These are phyloP conservation scores for Trichoderma reesei DNA, from an alignment of 495 filamentous ascomycete species.

Conservation along the genomic window DNA sequence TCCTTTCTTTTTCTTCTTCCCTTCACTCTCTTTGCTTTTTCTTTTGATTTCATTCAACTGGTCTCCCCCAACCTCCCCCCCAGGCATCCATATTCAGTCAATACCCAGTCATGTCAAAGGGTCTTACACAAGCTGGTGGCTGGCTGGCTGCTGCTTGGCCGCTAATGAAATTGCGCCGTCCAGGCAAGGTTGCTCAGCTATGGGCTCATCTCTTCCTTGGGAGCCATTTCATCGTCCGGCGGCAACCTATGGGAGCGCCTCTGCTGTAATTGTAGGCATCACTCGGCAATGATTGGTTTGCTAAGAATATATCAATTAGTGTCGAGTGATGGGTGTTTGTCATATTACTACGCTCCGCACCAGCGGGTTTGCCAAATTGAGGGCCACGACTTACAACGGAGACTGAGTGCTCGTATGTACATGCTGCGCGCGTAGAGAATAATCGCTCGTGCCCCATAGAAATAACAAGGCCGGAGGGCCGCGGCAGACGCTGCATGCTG, in stretches of 20 bases:
- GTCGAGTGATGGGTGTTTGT: background rate
- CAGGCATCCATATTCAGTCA: background rate
- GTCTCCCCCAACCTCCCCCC: background rate
- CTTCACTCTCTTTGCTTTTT: too few relatives aligned
- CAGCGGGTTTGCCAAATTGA: background rate
- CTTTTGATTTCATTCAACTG: background rate
- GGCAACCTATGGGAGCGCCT: background rate
- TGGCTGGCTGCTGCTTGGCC: background rate
- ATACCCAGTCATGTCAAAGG: background rate
- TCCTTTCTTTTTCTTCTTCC: too few relatives aligned
- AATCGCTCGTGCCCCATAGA: too few relatives aligned
- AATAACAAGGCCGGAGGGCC: too few relatives aligned
- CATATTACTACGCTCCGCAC: background rate
- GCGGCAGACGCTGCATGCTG: too few relatives aligned
- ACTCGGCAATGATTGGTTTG: background rate
- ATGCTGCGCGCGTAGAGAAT: too few relatives aligned
- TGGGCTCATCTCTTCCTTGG: background rate
- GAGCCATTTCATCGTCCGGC: background rate
- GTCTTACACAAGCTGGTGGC: background rate
- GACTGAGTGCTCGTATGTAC: background rate
- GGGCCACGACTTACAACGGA: background rate
- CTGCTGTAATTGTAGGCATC: too few relatives aligned
- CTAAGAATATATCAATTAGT: background rate
- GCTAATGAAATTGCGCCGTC: conserved; percentile 2
- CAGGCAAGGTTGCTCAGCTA: background rate